Evolutionary conservation across 2,329 filamentous ascomycete genomes (phyloP), one percentile per base, ranked within the genome.

Genomic region (Aspergillus chevalieri): DNA sequence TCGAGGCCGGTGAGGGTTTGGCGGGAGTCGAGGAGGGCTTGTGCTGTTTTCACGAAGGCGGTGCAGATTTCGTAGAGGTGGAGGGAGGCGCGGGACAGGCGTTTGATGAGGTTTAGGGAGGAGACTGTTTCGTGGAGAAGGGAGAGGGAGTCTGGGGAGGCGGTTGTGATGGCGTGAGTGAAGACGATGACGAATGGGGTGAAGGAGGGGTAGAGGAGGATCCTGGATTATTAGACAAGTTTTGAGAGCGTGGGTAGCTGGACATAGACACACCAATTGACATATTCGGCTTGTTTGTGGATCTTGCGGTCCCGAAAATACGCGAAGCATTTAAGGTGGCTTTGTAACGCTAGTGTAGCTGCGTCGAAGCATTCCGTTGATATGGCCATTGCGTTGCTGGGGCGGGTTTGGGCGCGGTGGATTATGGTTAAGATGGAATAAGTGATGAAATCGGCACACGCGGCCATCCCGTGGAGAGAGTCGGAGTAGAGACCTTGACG

Each of bases 131-230:
- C 60, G 44, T 63, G 56, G 3, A 63, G 47, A 1, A 63, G 53
- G 26, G 49, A 26, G 7, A 63, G 43, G 41, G 62, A 59, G 12
- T 53, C 30, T 7, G 48, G 39, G 42, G 46, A 59, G 2, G 60
- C 51, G 4, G 59, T 61, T 6, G 60, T 57, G 26, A 64, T 61
- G 1, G 61, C 61, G 46, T 64, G 61, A 4, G 59, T 60, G 46
- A 64, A 64, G 22, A 64, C 57, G 34, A 64, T 59, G 12, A 63
- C 51, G 15, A 63, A 61, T 0, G 61, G 61, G 2, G 61, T 57
- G 24, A 61, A 64, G 2, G 61, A 63, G 0, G 59, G 55, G 28
- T 64, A 64, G 0, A 64, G 43, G 6, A 64, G 38, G 14, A 61
- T 61, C 49, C 58, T 58, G 17, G 33, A 47, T 41, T 9, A 28